A percentile compares a stretch with the other conserved stretches of the same genome.
Conservation (phyloP, 371 early-diverging fungal genomes). For the Actinomucor elegans region DNA sequence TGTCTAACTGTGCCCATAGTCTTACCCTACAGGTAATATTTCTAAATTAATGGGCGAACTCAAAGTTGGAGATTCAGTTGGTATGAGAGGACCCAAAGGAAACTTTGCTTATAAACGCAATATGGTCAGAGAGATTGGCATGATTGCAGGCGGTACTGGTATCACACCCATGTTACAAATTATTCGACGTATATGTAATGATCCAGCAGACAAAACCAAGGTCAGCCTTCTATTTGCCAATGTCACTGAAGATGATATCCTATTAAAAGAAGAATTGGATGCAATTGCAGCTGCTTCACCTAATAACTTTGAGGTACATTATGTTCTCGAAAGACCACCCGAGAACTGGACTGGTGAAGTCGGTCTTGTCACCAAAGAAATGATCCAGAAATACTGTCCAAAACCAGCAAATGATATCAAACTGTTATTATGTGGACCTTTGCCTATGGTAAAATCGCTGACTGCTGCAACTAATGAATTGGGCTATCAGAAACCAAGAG, state of each 20-base stretch:
- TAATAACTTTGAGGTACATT: constrained; percentile 78
- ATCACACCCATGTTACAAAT: constrained; percentile 96
- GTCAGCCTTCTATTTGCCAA: constrained; percentile 89
- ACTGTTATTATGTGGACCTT: constrained; percentile 90
- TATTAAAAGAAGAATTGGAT: constrained; percentile 83
- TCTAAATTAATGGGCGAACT: constrained; percentile 78
- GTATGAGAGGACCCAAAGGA: constrained; percentile 91
- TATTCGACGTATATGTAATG: constrained; percentile 72
- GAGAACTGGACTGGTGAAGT: constrained; percentile 77
- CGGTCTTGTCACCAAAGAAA: constrained; percentile 80
- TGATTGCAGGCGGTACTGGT: constrained; percentile 95
- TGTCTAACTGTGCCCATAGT: no score
- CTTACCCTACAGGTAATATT: constrained; percentile 85
- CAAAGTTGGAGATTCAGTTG: constrained; percentile 79
- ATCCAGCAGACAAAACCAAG: constrained; percentile 77
- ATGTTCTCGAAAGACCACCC: constrained; percentile 83
- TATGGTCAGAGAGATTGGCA: constrained; percentile 78
- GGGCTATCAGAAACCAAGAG: constrained; percentile 74
- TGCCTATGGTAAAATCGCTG: constrained; percentile 81
- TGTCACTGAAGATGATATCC: constrained; percentile 81
- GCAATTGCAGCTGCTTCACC: constrained; percentile 65
- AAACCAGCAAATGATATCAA: constrained; percentile 77
- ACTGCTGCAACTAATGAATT: constrained; percentile 55
- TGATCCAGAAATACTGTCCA: constrained; percentile 71
- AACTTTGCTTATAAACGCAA: constrained; percentile 87